Evolutionary conservation across 441 rosid species (phyloP), one percentile per base, ranked within the genome.

Genomic region (Arabidopsis lyrata): DNA sequence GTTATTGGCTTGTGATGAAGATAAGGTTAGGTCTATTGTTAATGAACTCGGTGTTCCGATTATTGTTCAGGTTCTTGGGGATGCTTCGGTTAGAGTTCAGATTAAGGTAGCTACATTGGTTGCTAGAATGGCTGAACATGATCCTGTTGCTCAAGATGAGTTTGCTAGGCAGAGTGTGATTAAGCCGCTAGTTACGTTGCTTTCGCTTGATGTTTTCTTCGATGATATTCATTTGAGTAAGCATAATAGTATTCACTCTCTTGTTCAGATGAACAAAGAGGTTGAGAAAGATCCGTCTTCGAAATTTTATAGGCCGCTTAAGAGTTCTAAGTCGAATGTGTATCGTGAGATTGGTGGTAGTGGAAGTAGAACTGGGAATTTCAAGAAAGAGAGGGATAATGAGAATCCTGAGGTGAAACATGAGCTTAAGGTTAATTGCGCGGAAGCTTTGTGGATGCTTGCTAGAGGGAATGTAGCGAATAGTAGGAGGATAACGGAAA

Each of bases 371-470:
- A 73, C 68, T 1, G 84, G 87, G 48, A 82, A 69, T 60, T 45
- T 49, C 29, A 80, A 82, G 76, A 88, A 77, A 39, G 90, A 84
- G 14, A 80, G 90, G 77, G 92, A 83, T 59, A 88, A 76, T 73
- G 90, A 84, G 85, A 83, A 57, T 24, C 85, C 84, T 0, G 87
- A 86, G 65, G 80, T 84, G 64, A 88, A 70, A 71, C 69, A 70
- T 32, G 79, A 65, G 84, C 79, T 88, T 76, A 88, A 86, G 77
- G 80, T 83, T 5, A 74, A 45, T 50, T 78, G 87, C 5, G 86
- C 89, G 0, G 78, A 78, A 78, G 93, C 93, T 22, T 24, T 86
- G 29, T 83, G 90, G 90, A 86, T 82, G 90, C 85, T 88, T 34
- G 90, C 90, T 6, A 80, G 78, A 49, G 85, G 75, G 68, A 88